Base-by-base conservation (phyloP, 305 asterid species). In the Solanum hybrid region DNA sequence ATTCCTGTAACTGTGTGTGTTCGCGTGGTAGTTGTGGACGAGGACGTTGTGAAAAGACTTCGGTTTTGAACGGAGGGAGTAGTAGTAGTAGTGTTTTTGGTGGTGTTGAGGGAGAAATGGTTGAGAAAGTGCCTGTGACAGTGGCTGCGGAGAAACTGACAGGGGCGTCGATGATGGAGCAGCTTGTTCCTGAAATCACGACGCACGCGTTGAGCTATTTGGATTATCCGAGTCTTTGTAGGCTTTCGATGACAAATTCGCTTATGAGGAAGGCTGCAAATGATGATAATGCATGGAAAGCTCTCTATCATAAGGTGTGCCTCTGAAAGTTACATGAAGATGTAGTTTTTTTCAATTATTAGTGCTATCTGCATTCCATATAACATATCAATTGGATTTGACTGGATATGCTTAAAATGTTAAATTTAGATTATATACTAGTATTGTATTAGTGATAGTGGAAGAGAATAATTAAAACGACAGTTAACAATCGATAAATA, bases 91-190 rank as follows among this genome's bases (percentile, higher is more conserved):
- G 84, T 71, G 42, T 34, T 76, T 76, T 76, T 32, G 42, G 42
- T 20, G 42, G 82, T 20, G 27, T 34, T 76, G 90, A 78, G 79
- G 94, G 91, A 78, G 94, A 91, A 81, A 92, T 92, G 94, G 92
- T 91, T 36, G 94, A 87, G 90, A 91, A 85, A 37, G 38, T 87
- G 26, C 27, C 86, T 46, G 87, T 73, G 81, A 84, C 84, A 35
- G 88, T 42, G 91, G 91, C 87, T 26, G 86, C 92, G 71, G 90
- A 97, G 90, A 94, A 92, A 93, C 96, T 93, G 92, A 93, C 95
- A 3, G 99, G 97, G 76, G 96, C 96, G 16, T 97, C 99, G 87
- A 97, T 97, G 99, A 97, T 97, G 99, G 99, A 97, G 93, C 99
- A 96, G 89, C 88, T 97, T 93, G 98, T 97, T 91, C 99, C 99